These are phyloP conservation scores for Monilinia fructicola DNA, from an alignment of 2,329 filamentous ascomycete species.

Conservation along the genomic window DNA sequence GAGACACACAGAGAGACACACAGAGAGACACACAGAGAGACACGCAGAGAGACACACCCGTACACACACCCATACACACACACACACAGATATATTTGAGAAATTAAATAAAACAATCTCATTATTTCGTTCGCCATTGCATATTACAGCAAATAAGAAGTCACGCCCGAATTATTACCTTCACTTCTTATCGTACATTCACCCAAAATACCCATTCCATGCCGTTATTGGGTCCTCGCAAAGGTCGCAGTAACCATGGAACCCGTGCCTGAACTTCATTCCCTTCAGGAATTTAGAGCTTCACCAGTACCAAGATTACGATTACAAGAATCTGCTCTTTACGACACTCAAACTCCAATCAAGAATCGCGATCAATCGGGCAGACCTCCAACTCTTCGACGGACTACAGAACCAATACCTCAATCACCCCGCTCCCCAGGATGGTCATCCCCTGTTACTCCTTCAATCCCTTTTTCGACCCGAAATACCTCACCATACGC, in stretches of 20 bases:
- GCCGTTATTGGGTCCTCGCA: slow-evolving; percentile 23
- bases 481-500: slow-evolving; percentile 63
- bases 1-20: too few relatives aligned
- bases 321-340: slow-evolving; percentile 40
- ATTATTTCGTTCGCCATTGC: neutral
- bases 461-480: slow-evolving; percentile 57
- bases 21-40: too few relatives aligned
- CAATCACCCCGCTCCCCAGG: slow-evolving; percentile 52
- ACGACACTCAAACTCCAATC: slow-evolving; percentile 25
- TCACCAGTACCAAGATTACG: slow-evolving; percentile 57
- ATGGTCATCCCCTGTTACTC: slow-evolving; percentile 37
- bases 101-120: neutral
- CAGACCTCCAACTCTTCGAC: slow-evolving; percentile 55
- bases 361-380: slow-evolving; percentile 26
- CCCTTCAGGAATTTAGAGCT: slow-evolving; percentile 64
- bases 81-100: neutral
- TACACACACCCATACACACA: too few relatives aligned
- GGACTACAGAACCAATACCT: slow-evolving; percentile 58
- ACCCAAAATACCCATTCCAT: slow-evolving; percentile 17
- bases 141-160: slow-evolving; percentile 5
- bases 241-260: slow-evolving; percentile 51
- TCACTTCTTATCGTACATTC: slow-evolving; percentile 4
- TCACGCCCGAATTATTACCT: slow-evolving; percentile 9
- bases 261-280: slow-evolving; percentile 66
- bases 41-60: too few relatives aligned